These are phyloP conservation scores for Globisporangium nagaii DNA, from an alignment of 352 stramenopile genomes.

Conservation along the genomic window DNA sequence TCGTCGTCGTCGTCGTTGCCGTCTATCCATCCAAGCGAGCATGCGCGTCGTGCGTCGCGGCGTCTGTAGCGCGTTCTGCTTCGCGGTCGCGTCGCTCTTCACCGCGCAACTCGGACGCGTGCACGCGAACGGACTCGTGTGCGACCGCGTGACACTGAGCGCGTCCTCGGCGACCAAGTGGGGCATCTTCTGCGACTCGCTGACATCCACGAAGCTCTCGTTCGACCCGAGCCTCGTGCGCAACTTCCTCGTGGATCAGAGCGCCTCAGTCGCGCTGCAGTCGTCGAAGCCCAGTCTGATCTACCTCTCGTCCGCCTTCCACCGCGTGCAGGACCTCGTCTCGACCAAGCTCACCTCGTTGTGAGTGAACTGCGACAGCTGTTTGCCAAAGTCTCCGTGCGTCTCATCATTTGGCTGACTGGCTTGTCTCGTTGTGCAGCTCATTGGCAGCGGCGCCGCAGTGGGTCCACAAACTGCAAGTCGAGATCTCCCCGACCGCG, in stretches of 20 bases:
- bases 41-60: neutral
- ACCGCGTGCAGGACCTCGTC: constrained; percentile 22
- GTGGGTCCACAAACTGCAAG: constrained; percentile 26
- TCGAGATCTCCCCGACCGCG: constrained; percentile 28
- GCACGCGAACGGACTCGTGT: constrained; percentile 8
- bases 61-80: neutral
- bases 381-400: too few species aligned
- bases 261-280: constrained; percentile 8
- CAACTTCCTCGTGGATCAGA: constrained; percentile 23
- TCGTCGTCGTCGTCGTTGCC: too few species aligned
- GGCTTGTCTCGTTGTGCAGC: neutral
- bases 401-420: neutral
- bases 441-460: constrained; percentile 27
- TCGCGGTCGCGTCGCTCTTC: neutral
- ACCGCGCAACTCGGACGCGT: neutral
- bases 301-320: constrained; percentile 34
- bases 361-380: too few species aligned
- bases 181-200: constrained; percentile 21
- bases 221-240: constrained; percentile 29
- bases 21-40: neutral
- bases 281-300: constrained; percentile 12
- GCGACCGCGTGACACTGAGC: constrained; percentile 19
- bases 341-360: constrained; percentile 36
- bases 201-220: constrained; percentile 11
- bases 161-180: constrained; percentile 24